Evolutionary conservation across 2,329 filamentous ascomycete genomes (phyloP), one percentile per base, ranked within the genome.

Genomic region (Verticillium isaacii): DNA sequence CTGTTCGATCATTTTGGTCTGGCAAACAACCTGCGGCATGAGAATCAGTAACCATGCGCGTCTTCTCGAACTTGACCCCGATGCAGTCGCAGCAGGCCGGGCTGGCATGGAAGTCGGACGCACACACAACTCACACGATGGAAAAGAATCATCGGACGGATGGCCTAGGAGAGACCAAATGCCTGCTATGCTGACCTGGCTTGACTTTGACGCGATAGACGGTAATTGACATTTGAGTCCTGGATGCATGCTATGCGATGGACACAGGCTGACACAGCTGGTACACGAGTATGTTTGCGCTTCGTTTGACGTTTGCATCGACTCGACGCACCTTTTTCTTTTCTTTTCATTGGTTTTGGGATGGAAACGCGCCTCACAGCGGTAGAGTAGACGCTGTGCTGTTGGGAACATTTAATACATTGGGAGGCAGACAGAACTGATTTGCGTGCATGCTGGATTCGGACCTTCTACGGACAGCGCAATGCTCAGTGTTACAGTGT

Each of bases 251-350:
- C 23, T 56, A 25, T 56, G 12, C 15, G n/a, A 56, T 25, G 29
- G 15, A 56, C 23, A 29, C 15, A 15, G 17, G n/a, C 14, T 19
- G 39, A 19, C 45, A 50, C 19, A n/a, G 29, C 23, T 57, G 55
- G 55, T 19, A 19, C 12, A 37, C 41, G 74, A 74, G 11, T 73
- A 73, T 17, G 74, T 73, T 2, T 78, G 68, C 5, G 75, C 69
- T n/a, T 74, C 74, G 54, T 74, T 63, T 66, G 58, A 50, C n/a
- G 19, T 58, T 61, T 58, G 36, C 55, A 37, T 52, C 12, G 54
- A 32, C 32, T 25, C 19, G 39, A n/a, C 58, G 23, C 57, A 54
- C 57, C 55, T 32, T 55, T 62, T 55, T 32, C 55, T 63, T 63
- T 56, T 32, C 45, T 59, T 64, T n/a, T 50, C 19, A n/a, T 8